phyloP scores from a whole-genome alignment of 164 flowering plant species.

The Vitis amurensis region DNA sequence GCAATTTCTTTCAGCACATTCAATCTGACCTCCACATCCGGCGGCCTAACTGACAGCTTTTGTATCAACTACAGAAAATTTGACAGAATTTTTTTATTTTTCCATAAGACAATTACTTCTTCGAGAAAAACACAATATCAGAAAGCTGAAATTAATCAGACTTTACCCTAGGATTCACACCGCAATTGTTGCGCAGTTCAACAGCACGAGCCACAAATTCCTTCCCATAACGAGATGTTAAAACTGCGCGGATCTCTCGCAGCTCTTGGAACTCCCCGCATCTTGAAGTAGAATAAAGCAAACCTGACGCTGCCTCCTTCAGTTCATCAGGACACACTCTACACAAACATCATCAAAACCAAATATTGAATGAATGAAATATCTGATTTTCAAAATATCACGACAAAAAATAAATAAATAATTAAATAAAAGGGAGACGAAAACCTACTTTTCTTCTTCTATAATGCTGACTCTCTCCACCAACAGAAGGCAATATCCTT shows the following conservation, averaged over 20 bases:
- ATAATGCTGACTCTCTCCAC: constrained; percentile 45
- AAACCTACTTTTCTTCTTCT: constrained; percentile 38
- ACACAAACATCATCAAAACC: neutral
- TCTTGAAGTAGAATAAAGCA: constrained; percentile 75
- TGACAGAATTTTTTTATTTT: neutral
- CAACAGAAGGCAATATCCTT: constrained; percentile 41
- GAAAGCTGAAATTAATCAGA: neutral
- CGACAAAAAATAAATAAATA: neutral
- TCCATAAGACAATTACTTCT: neutral
- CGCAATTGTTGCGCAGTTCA: constrained; percentile 72
- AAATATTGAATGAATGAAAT: neutral
- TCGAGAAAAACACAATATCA: neutral
- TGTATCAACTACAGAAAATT: constrained; percentile 57
- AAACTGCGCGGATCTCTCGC: constrained; percentile 57
- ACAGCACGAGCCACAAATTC: constrained; percentile 65
- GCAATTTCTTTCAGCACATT: constrained; percentile 72
- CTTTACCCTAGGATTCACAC: constrained; percentile 62
- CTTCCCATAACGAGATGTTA: constrained; percentile 64
- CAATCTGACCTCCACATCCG: constrained; percentile 63
- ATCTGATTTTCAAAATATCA: no score
- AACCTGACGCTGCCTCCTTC: constrained; percentile 59
- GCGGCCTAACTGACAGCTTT: constrained; percentile 71
- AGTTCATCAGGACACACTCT: constrained; percentile 86
- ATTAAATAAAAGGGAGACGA: neutral
- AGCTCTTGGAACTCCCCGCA: constrained; percentile 91